A percentile compares a stretch with the other conserved stretches of the same genome.
phyloP scores from a whole-genome alignment of 75 land plant species.

The Pinus tabuliformis region DNA sequence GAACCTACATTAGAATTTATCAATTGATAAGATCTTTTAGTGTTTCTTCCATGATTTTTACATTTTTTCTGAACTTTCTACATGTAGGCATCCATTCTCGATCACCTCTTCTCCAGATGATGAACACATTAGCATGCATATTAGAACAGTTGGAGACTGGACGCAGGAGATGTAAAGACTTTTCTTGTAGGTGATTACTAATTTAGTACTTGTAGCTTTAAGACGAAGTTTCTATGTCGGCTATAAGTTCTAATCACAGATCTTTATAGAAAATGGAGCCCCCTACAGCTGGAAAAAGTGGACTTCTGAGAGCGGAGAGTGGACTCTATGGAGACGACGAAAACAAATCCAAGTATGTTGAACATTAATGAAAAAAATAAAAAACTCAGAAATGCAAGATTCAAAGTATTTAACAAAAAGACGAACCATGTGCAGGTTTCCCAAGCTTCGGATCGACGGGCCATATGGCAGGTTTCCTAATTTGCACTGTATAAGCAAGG shows the following conservation, averaged over 20 bases:
- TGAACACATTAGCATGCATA: conserved; percentile 57
- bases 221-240: too few species aligned
- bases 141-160: conserved; percentile 61
- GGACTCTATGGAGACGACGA: not conserved
- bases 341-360: not conserved
- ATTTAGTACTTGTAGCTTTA: not conserved
- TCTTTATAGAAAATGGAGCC: conserved; percentile 43
- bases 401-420: not conserved
- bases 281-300: conserved; percentile 53
- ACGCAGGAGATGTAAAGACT: conserved; percentile 27
- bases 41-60: not conserved
- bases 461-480: conserved; percentile 61
- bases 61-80: not conserved
- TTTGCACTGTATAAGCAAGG: too few species aligned
- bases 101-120: conserved; percentile 67
- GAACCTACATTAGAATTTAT: not conserved
- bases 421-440: conserved; percentile 22
- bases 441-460: conserved; percentile 57
- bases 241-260: not conserved
- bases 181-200: conserved; percentile 30
- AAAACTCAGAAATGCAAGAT: not conserved
- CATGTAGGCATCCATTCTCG: conserved; percentile 60
- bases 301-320: conserved; percentile 65
- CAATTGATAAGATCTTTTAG: not conserved
- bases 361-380: not conserved